Conservation (phyloP, 2,329 filamentous ascomycete species). For the Karstenula rhodostoma region DNA sequence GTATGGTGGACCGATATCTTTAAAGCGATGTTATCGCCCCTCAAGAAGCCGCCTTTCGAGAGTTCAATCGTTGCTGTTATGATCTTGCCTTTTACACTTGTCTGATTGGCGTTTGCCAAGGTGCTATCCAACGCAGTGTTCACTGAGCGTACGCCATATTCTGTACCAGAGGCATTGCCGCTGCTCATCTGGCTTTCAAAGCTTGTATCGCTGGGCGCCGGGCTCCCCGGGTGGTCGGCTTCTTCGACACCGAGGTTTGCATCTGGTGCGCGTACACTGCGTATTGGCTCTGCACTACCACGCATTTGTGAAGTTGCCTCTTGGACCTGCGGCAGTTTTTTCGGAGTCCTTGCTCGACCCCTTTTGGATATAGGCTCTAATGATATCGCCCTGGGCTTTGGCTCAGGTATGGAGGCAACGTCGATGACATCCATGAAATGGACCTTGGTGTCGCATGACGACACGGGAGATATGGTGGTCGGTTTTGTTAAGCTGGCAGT, state of each 20-base stretch:
- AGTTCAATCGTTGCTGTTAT: conserved; percentile 89
- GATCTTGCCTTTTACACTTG: conserved; percentile 70
- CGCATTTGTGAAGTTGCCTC: conserved; percentile 18
- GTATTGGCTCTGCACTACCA: conserved; percentile 32
- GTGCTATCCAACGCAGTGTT: conserved; percentile 58
- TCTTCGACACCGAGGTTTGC: conserved; percentile 40
- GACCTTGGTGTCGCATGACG: conserved; percentile 82
- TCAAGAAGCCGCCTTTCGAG: conserved; percentile 80
- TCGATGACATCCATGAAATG: conserved; percentile 84
- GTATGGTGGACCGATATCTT: conserved; percentile 86
- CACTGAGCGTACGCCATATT: conserved; percentile 51
- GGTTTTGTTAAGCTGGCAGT: conserved; percentile 90
- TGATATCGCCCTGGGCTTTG: conserved; percentile 83
- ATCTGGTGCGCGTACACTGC: conserved; percentile 31
- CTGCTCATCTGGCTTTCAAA: conserved; percentile 65
- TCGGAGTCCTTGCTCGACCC: conserved; percentile 64
- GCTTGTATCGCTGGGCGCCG: conserved; percentile 57
- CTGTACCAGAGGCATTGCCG: conserved; percentile 60
- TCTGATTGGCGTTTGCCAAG: conserved; percentile 56
- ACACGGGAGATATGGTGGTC: conserved; percentile 81
- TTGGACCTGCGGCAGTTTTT: conserved; percentile 28
- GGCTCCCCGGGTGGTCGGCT: conserved; percentile 49
- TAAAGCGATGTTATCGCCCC: conserved; percentile 83
- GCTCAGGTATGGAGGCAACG: conserved; percentile 75
- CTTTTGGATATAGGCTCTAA: conserved; percentile 84